Percentiles rank a stretch among this genome's conserved stretches.
These are phyloP conservation scores for Brettanomyces sp. DNA, from an alignment of 805 yeast species.

Conservation along the genomic window DNA sequence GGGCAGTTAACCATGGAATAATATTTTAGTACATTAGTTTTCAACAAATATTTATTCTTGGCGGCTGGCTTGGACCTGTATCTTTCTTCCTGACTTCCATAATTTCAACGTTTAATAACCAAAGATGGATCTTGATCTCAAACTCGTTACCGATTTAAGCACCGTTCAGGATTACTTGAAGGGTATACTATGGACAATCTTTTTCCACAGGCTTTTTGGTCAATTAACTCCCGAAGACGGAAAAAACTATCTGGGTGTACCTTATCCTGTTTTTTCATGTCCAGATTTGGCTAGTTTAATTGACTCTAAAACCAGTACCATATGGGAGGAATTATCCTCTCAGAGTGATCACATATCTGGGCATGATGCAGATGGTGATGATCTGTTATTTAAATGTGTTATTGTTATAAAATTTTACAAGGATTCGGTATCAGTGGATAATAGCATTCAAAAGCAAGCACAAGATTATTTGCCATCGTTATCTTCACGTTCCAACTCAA, in stretches of 20 bases:
- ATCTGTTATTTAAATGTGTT: slow-evolving; percentile 20
- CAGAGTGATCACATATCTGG: not conserved
- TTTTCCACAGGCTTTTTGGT: slow-evolving; percentile 64
- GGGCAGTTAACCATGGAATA: too few relatives aligned
- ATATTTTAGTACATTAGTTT: too few relatives aligned
- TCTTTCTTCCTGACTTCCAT: not conserved
- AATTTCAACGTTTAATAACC: not conserved
- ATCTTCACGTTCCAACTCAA: slow-evolving; percentile 5
- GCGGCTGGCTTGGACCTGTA: not conserved
- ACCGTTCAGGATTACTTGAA: slow-evolving; percentile 45
- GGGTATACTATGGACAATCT: slow-evolving; percentile 57
- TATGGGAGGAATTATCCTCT: slow-evolving; percentile 19
- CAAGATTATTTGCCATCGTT: slow-evolving; percentile 3
- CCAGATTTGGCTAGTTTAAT: slow-evolving; percentile 39
- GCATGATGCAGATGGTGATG: slow-evolving; percentile 2
- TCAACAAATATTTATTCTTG: too few relatives aligned
- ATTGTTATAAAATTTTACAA: slow-evolving; percentile 25
- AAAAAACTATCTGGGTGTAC: slow-evolving; percentile 43
- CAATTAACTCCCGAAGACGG: slow-evolving; percentile 44
- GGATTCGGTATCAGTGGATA: slow-evolving; percentile 22
- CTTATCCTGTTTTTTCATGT: slow-evolving; percentile 43
- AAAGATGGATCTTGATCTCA: slow-evolving; percentile 34
- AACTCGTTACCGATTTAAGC: slow-evolving; percentile 41
- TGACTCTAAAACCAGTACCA: slow-evolving; percentile 24
- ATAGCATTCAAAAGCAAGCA: slow-evolving; percentile 7